Evolutionary conservation across 495 filamentous ascomycete genomes (phyloP).

Genomic region (Penicillium canescens): DNA sequence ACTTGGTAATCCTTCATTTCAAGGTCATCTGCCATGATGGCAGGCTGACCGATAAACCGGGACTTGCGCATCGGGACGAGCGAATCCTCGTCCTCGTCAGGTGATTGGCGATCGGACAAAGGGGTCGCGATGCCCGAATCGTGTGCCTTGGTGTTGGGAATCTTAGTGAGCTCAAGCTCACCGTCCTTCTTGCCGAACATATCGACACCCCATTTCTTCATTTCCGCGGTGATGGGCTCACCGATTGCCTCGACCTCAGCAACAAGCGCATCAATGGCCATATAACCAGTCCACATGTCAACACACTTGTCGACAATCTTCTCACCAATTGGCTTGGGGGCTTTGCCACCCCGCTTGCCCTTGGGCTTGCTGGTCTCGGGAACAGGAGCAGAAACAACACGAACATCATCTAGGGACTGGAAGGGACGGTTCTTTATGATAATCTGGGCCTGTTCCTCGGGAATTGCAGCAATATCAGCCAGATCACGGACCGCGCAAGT

Average conservation of each 20-base stretch:
- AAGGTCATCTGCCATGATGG: slow-evolving; percentile 67
- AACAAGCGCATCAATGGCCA: slow-evolving; percentile 80
- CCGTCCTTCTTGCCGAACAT: slow-evolving; percentile 65
- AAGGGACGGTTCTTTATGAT: slow-evolving; percentile 75
- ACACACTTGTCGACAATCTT: slow-evolving; percentile 70
- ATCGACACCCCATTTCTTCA: slow-evolving; percentile 79
- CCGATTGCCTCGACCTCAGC: slow-evolving; percentile 68
- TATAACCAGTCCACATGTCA: slow-evolving; percentile 71
- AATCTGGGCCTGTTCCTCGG: slow-evolving; percentile 61
- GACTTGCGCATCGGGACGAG: slow-evolving; percentile 33
- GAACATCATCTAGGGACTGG: slow-evolving; percentile 57
- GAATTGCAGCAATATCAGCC: slow-evolving; percentile 72
- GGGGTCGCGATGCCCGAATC: slow-evolving; percentile 80
- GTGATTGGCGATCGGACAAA: slow-evolving; percentile 44
- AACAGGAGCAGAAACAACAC: slow-evolving; percentile 54
- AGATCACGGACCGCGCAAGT: slow-evolving; percentile 69
- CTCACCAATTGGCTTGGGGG: slow-evolving; percentile 61
- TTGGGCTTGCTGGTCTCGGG: slow-evolving; percentile 46
- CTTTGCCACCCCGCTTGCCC: slow-evolving; percentile 44
- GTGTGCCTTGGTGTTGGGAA: slow-evolving; percentile 49
- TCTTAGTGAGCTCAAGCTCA: slow-evolving; percentile 66
- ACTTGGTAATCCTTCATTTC: slow-evolving; percentile 89
- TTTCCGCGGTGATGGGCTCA: slow-evolving; percentile 63
- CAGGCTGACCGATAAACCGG: slow-evolving; percentile 67
- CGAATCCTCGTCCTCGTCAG: slow-evolving; percentile 39